Evolutionary conservation across 1,139 yeast species (phyloP), one percentile per base, ranked within the genome.

Genomic region (Saccharomycopsis crataegensis): DNA sequence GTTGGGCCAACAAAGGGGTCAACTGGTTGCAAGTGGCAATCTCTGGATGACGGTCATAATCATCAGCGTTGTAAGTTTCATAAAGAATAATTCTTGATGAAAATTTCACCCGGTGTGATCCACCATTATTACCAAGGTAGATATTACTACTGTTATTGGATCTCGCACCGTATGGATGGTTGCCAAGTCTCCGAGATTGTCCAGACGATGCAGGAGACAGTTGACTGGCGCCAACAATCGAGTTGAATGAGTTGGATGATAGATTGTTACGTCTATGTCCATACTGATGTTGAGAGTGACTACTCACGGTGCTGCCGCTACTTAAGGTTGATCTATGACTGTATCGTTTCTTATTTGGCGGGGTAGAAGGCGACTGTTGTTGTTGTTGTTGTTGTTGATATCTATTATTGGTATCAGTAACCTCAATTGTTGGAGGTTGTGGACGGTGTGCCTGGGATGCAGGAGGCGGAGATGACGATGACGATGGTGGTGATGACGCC

Each of bases 11-110:
- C 53, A 78, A 73, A 5, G 98, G 97, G 1, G 96, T 91, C 67
- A 91, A 74, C 65, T 86, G 90, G 68, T 91, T 90, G 71, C 98
- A 91, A 1, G 98, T 90, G 5, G 96, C 96, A 46, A 85, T 76
- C 60, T 90, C 98, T 0, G 98, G 97, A 60, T 86, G 90, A 62
- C 99, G 81, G 67, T 93, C 98, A 66, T 93, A 93, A 61, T 88
- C 96, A 16, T 79, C 82, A 48, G 85, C 83, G 58, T 86, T 79
- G 67, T 86, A 90, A 0, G 97, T 93, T 59, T 90, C 96, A 68
- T 84, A 93, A 50, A 93, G 77, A 11, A 89, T 79, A 59, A 93
- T 88, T 62, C 90, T 77, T 0, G 96, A 84, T 2, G 96, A 85
- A 67, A 93, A 93, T 48, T 80, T 70, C n/a, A 93, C 96, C n/a